Evolutionary conservation across 2,329 filamentous ascomycete species (phyloP), one percentile per base, ranked within the genome.

Genomic region (Epichloe festucae): DNA sequence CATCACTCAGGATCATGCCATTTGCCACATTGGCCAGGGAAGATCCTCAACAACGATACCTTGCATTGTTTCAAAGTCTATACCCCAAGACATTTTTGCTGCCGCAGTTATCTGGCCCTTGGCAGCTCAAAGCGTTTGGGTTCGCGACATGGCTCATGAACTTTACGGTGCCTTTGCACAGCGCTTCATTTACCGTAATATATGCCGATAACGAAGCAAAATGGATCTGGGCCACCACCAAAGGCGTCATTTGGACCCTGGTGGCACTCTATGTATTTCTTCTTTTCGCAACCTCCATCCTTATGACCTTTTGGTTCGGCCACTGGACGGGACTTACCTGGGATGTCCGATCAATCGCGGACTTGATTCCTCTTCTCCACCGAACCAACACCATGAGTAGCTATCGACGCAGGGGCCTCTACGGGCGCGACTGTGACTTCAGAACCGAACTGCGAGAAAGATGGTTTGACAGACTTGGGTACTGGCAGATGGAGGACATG

Each of bases 201-300:
- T 71, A 75, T 21, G 72, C 76, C 2, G 69, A 78, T 34, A 75
- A 74, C 2, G 66, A 68, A n/a, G 31, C 35, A 10, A 19, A 19
- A 7, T 95, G 89, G 87, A 76, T 75, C 50, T 96, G 90, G 90
- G 78, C 87, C 5, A 77, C 87, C 0, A 85, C 89, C 1, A 82
- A 88, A 58, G 82, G 82, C 14, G 75, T 93, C 21, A 82, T 85
- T 27, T 96, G 89, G 89, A 78, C 82, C 0, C 71, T 89, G 27
- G 78, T 93, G 34, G 81, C 72, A 0, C 66, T 95, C 1, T 96
- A 95, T 67, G 66, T 84, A 36, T 65, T 89, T 4, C 68, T 91
- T 46, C 61, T 84, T 2, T 58, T 78, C 6, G 79, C 83, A 1
- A 66, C 80, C 1, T 56, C 54, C 34, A 53, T 64, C 15, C 64